phyloP scores from a whole-genome alignment of 1,284 basidiomycete species.

The Melampsora abietis-canadensis region DNA sequence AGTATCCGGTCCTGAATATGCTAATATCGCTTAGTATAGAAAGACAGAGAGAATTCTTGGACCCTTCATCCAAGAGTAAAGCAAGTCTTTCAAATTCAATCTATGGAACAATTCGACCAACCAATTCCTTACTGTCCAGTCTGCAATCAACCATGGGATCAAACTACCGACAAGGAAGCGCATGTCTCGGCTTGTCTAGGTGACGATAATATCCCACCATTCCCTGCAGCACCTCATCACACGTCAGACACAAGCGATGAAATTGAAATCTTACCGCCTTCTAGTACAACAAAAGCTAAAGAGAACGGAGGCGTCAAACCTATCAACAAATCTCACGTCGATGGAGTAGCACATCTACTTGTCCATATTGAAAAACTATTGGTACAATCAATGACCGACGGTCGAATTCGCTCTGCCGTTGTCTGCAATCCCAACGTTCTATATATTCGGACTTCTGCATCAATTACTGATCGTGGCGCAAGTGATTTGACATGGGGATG shows the following conservation, averaged over 20 bases:
- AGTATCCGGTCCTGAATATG: too few relatives aligned
- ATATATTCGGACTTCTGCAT: conserved; percentile 9
- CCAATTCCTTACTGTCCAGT: conserved; percentile 4
- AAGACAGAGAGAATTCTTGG: too few relatives aligned
- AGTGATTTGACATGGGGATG: conserved; percentile 39
- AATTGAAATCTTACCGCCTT: neutral
- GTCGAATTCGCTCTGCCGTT: conserved; percentile 1
- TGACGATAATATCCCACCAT: neutral
- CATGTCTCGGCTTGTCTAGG: conserved; percentile 5
- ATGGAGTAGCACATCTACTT: neutral
- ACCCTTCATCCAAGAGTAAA: too few relatives aligned
- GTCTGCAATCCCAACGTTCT: neutral
- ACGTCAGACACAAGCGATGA: neutral
- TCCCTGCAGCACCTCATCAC: neutral
- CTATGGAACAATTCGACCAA: neutral
- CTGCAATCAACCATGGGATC: neutral
- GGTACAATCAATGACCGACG: neutral
- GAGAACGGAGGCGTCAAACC: neutral
- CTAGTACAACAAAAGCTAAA: neutral
- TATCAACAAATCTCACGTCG: neutral
- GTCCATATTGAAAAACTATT: neutral
- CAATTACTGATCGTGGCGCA: neutral
- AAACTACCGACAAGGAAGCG: conserved; percentile 4
- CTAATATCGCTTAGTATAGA: too few relatives aligned
- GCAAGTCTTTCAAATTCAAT: too few relatives aligned